phyloP scores from a whole-genome alignment of 768 basidiomycete species.

The Psilocybe azurescens region DNA sequence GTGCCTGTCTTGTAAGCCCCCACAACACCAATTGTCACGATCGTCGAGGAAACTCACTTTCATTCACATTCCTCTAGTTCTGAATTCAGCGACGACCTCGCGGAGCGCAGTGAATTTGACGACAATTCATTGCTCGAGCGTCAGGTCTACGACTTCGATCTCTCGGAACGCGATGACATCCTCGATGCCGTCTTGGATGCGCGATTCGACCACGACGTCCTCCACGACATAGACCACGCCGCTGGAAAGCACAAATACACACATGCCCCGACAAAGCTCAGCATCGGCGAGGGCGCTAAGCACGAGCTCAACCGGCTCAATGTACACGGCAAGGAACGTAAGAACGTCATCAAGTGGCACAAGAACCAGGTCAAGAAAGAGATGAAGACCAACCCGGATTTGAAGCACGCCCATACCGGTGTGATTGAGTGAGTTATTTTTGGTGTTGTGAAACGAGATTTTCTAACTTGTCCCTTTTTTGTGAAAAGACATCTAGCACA shows the following conservation, averaged over 20 bases:
- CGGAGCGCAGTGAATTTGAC: not conserved
- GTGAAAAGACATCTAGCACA: slow-evolving; percentile 11
- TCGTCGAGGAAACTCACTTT: not conserved
- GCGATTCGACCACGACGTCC: not conserved
- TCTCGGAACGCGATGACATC: not conserved
- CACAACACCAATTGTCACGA: not conserved
- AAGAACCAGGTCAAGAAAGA: slow-evolving; percentile 14
- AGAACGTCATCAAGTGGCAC: slow-evolving; percentile 5
- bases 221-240: not conserved
- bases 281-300: not conserved
- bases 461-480: not conserved
- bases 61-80: not conserved
- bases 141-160: no score
- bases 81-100: not conserved
- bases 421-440: not conserved
- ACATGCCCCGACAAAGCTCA: not conserved
- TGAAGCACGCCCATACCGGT: slow-evolving; percentile 6
- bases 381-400: slow-evolving; percentile 6
- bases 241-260: not conserved
- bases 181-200: not conserved
- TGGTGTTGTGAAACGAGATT: not conserved
- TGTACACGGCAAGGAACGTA: slow-evolving; percentile 8
- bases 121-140: not conserved
- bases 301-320: slow-evolving; percentile 6
- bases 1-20: not conserved